Base-by-base conservation (phyloP, 2,329 filamentous ascomycete genomes). In the Penicillium sclerotigenum region DNA sequence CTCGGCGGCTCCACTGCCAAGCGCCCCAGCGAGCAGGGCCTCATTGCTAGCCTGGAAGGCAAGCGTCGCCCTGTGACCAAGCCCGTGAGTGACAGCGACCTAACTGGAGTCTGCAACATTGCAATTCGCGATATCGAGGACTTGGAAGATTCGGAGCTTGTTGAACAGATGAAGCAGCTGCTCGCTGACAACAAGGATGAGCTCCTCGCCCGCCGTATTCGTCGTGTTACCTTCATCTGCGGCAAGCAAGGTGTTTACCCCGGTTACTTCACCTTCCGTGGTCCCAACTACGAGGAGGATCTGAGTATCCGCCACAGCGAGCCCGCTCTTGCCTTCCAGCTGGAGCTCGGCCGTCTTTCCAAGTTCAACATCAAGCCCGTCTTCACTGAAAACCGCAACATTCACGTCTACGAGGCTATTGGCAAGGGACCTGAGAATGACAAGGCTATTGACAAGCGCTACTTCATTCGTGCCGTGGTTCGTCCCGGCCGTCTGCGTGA, bases 281-380 rank as follows among this genome's bases (percentile, higher is more conserved):
- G 93, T 6, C 93, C 94, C 28, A 78, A 81, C 49, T 99, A 96
- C 75, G 82, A 85, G 50, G 94, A 99, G 76, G 94, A 99, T 69
- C 86, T 90, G 74, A 96, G 89, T 75, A 97, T 99, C 71, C 93
- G 94, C 79, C 93, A 99, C 81, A 95, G 86, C 63, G 94, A 99
- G 78, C 94, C 94, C 48, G 93, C 94, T 53, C 83, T 97, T 75
- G 92, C 94, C 71, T 99, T 97, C 90, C 94, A 99, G 81, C 89
- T 97, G 73, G 94, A 99, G 78, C 87, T 99, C 62, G 88, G 87
- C 57, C 89, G 94, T 74, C 85, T 99, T 29, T 89, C 89, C 70
- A 97, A 97, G 80, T 99, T 99, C 85, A 87, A 91, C 79, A 96
- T 97, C 78, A 95, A 92, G 80, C 93, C 94, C 2, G 91, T 99